Conservation (phyloP, 345 rosid species). For the Barbarea vulgaris region DNA sequence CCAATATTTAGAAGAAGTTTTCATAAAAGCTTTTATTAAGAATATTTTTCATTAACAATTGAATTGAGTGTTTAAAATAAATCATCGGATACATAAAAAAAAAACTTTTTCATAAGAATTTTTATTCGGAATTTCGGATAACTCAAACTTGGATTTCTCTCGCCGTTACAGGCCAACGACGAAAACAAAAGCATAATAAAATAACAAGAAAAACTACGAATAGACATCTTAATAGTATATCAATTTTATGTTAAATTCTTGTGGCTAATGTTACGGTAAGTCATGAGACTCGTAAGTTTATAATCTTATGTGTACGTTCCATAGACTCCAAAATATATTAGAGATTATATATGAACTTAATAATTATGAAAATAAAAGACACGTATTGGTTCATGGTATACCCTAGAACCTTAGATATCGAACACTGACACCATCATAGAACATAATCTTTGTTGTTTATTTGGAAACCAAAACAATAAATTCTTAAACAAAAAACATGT, state of each 20-base stretch:
- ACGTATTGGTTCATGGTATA: slow-evolving; percentile 15
- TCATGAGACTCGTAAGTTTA: not conserved
- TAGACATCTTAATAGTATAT: too few species aligned
- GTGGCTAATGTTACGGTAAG: not conserved
- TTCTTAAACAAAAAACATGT: not conserved
- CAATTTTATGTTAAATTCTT: too few species aligned
- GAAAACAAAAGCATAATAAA: not conserved
- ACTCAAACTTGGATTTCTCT: too few species aligned
- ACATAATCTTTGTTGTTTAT: slow-evolving; percentile 1
- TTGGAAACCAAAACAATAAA: slow-evolving; percentile 13
- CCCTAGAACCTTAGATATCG: slow-evolving; percentile 17
- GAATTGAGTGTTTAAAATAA: too few species aligned
- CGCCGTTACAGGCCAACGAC: too few species aligned
- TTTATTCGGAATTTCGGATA: too few species aligned
- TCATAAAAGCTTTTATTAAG: too few species aligned
- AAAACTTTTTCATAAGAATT: too few species aligned
- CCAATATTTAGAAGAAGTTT: too few species aligned
- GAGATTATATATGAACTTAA: not conserved
- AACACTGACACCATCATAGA: not conserved
- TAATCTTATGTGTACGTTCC: not conserved
- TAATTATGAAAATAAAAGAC: not conserved
- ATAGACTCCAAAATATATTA: not conserved
- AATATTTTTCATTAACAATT: too few species aligned
- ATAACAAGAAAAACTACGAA: not conserved
- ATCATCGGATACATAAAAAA: too few species aligned